Percentiles rank a stretch among this genome's conserved stretches.
These are phyloP conservation scores for Allium cepa DNA, from an alignment of 106 monocot species.

Conservation along the genomic window DNA sequence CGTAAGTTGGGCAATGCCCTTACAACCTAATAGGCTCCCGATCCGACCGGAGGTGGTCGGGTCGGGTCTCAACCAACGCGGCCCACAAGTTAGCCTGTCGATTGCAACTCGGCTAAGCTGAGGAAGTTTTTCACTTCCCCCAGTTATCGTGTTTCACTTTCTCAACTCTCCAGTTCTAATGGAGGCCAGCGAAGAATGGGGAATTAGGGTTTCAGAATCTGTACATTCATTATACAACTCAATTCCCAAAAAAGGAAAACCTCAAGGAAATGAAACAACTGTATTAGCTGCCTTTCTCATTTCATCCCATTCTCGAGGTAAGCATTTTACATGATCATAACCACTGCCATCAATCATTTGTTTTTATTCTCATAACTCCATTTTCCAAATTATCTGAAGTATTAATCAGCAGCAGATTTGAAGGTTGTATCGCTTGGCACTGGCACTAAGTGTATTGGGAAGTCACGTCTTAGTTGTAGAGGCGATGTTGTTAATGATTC, in stretches of 20 bases:
- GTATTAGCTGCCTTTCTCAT: constrained; percentile 84
- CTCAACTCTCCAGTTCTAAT: background rate
- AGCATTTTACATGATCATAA: background rate
- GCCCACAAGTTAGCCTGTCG: too few species aligned
- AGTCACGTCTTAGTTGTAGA: constrained; percentile 55
- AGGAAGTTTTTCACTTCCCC: background rate
- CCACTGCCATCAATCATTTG: background rate
- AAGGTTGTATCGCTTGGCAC: constrained; percentile 81
- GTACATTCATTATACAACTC: constrained; percentile 48
- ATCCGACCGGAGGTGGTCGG: too few species aligned
- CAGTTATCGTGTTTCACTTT: background rate
- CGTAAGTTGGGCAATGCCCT: too few species aligned
- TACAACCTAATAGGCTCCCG: too few species aligned
- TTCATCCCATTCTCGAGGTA: constrained; percentile 61
- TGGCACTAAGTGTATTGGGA: constrained; percentile 92
- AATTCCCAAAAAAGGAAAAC: constrained; percentile 94
- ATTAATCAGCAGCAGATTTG: constrained; percentile 17
- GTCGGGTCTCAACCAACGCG: too few species aligned
- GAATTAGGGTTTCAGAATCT: constrained; percentile 30
- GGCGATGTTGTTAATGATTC: constrained; percentile 93
- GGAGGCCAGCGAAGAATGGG: constrained; percentile 35
- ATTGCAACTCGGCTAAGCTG: too few species aligned
- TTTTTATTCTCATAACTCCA: background rate
- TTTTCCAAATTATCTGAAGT: background rate
- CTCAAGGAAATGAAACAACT: constrained; percentile 79